A percentile compares a stretch with the other conserved stretches of the same genome.
phyloP scores from a whole-genome alignment of 768 basidiomycete genomes.

The Rhodotorula sphaerocarpa region DNA sequence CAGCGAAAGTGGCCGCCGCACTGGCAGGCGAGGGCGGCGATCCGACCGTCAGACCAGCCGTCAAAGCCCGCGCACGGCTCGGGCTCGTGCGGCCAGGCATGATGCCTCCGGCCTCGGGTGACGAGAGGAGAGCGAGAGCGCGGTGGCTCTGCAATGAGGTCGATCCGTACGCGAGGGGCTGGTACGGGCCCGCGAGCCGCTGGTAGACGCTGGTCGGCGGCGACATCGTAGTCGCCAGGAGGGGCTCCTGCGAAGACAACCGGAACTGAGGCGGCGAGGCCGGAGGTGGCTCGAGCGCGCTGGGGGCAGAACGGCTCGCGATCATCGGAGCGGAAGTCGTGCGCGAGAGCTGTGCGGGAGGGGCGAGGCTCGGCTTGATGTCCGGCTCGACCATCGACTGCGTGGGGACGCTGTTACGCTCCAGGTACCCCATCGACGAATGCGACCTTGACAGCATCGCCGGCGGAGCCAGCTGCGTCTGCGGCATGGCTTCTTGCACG shows the following conservation, averaged over 20 bases:
- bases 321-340: conserved; percentile 14
- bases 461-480: conserved; percentile 1
- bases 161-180: conserved; percentile 30
- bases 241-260: conserved; percentile 15
- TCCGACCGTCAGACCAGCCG: background rate
- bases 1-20: conserved; percentile 8
- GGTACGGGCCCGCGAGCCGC: conserved; percentile 38
- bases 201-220: conserved; percentile 37
- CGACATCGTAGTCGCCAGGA: conserved; percentile 30
- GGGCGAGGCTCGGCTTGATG: background rate
- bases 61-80: conserved; percentile 3
- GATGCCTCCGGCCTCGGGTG: conserved; percentile 32
- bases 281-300: background rate
- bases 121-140: conserved; percentile 32
- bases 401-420: background rate
- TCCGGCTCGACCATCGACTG: background rate
- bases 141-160: conserved; percentile 13
- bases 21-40: background rate
- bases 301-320: background rate
- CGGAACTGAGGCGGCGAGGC: background rate
- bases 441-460: background rate
- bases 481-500: background rate
- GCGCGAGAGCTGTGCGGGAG: conserved; percentile 4
- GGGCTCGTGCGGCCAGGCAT: conserved; percentile 22
- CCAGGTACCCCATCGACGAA: conserved; percentile 12